phyloP scores from a whole-genome alignment of 164 flowering plant species.

The Nelumbo lutea region DNA sequence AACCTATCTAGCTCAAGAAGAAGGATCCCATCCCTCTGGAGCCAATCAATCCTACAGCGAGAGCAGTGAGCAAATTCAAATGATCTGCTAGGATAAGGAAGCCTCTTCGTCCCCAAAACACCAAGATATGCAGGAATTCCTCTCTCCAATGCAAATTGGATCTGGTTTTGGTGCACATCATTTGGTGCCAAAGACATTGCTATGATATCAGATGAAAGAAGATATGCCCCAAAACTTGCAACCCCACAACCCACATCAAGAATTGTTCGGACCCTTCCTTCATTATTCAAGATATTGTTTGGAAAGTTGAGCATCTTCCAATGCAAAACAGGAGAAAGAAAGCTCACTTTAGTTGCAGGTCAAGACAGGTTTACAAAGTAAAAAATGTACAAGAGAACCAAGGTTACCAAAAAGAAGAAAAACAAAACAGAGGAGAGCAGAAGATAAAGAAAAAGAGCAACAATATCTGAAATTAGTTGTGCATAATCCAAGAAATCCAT shows the following conservation, averaged over 20 bases:
- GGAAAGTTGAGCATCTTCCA: slow-evolving; percentile 85
- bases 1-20: slow-evolving; percentile 88
- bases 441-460: neutral
- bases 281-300: slow-evolving; percentile 57
- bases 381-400: neutral
- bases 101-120: slow-evolving; percentile 82
- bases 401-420: neutral
- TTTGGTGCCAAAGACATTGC: slow-evolving; percentile 93
- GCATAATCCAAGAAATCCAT: neutral
- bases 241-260: slow-evolving; percentile 95
- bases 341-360: slow-evolving; percentile 8
- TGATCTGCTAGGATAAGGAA: slow-evolving; percentile 92
- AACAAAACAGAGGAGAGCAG: neutral
- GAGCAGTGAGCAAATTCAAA: slow-evolving; percentile 96
- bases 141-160: slow-evolving; percentile 91
- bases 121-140: slow-evolving; percentile 94
- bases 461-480: neutral
- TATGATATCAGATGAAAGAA: slow-evolving; percentile 64
- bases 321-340: slow-evolving; percentile 14
- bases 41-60: slow-evolving; percentile 94
- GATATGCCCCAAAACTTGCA: slow-evolving; percentile 92
- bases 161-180: slow-evolving; percentile 93
- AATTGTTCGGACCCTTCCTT: slow-evolving; percentile 68
- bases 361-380: slow-evolving; percentile 2
- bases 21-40: slow-evolving; percentile 86